Conservation (phyloP, 805 yeast species). For the Blastobotrys attinorum region DNA sequence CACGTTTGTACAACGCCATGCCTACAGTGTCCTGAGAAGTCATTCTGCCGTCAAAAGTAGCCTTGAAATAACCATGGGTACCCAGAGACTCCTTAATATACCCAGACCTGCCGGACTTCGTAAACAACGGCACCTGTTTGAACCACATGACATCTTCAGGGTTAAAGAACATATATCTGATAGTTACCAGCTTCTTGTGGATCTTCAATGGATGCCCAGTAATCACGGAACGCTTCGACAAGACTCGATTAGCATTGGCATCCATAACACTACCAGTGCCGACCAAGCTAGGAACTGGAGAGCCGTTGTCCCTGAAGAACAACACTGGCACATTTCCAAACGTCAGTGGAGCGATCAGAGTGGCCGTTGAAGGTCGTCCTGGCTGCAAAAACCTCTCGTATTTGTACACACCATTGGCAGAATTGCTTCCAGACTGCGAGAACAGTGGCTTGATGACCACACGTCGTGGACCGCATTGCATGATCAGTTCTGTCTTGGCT, state of each 20-base stretch:
- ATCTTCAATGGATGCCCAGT: constrained; percentile 96
- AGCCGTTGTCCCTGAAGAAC: constrained; percentile 51
- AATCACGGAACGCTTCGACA: constrained; percentile 80
- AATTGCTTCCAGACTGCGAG: constrained; percentile 62
- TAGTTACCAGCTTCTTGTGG: constrained; percentile 84
- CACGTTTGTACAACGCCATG: constrained; percentile 88
- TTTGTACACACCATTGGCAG: constrained; percentile 80
- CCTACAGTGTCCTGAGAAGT: constrained; percentile 89
- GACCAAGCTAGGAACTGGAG: constrained; percentile 47
- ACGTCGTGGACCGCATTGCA: constrained; percentile 92
- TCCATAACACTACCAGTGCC: constrained; percentile 89
- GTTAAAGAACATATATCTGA: constrained; percentile 96
- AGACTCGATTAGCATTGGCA: constrained; percentile 73
- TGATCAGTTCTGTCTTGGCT: constrained; percentile 70
- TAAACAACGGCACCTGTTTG: constrained; percentile 85
- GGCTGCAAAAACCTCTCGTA: constrained; percentile 77
- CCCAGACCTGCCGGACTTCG: constrained; percentile 89
- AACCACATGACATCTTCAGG: constrained; percentile 82
- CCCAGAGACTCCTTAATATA: constrained; percentile 93
- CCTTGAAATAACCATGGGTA: constrained; percentile 97
- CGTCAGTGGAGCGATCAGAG: constrained; percentile 79
- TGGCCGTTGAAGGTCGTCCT: constrained; percentile 67
- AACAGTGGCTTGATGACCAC: constrained; percentile 74
- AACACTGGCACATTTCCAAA: constrained; percentile 75
- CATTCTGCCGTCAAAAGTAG: constrained; percentile 84